These are phyloP conservation scores for Boechera retrofracta DNA, from an alignment of 345 rosid genomes.

Conservation along the genomic window DNA sequence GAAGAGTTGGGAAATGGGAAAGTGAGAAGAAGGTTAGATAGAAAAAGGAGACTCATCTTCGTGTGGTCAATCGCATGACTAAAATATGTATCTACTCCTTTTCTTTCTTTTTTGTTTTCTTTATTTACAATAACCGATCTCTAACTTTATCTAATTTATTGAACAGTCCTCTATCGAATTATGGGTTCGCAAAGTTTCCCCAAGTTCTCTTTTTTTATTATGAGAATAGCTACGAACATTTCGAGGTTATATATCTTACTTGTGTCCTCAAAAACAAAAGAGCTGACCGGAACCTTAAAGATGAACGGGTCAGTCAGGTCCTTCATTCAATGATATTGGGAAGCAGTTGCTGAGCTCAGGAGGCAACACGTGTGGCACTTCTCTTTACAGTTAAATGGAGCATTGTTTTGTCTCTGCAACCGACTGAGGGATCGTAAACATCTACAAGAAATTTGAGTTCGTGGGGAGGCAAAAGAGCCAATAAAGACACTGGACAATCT, in stretches of 20 bases:
- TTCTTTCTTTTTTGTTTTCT: slow-evolving; percentile 2
- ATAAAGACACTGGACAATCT: slow-evolving; percentile 81
- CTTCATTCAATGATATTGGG: slow-evolving; percentile 61
- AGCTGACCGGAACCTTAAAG: slow-evolving; percentile 75
- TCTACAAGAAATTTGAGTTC: slow-evolving; percentile 77
- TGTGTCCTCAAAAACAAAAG: slow-evolving; percentile 76
- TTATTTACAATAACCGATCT: not conserved
- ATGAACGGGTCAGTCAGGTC: slow-evolving; percentile 87
- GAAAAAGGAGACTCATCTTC: slow-evolving; percentile 26
- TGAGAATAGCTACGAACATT: slow-evolving; percentile 48
- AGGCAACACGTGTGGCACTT: slow-evolving; percentile 71
- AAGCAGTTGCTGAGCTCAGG: slow-evolving; percentile 73
- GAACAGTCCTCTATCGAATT: not conserved
- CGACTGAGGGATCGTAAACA: slow-evolving; percentile 78
- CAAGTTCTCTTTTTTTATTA: not conserved
- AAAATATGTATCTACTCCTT: slow-evolving; percentile 14
- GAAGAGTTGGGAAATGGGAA: slow-evolving; percentile 33
- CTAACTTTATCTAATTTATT: not conserved
- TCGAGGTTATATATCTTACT: slow-evolving; percentile 50
- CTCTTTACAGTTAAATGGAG: slow-evolving; percentile 64
- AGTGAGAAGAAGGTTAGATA: slow-evolving; percentile 41
- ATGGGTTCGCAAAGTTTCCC: not conserved
- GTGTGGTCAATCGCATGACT: slow-evolving; percentile 38
- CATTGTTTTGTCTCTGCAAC: slow-evolving; percentile 78
- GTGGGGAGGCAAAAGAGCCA: slow-evolving; percentile 79